Percentiles rank a stretch among this genome's conserved stretches.
These are phyloP conservation scores for Neonectria ditissima DNA, from an alignment of 2,329 filamentous ascomycete genomes.

Conservation along the genomic window DNA sequence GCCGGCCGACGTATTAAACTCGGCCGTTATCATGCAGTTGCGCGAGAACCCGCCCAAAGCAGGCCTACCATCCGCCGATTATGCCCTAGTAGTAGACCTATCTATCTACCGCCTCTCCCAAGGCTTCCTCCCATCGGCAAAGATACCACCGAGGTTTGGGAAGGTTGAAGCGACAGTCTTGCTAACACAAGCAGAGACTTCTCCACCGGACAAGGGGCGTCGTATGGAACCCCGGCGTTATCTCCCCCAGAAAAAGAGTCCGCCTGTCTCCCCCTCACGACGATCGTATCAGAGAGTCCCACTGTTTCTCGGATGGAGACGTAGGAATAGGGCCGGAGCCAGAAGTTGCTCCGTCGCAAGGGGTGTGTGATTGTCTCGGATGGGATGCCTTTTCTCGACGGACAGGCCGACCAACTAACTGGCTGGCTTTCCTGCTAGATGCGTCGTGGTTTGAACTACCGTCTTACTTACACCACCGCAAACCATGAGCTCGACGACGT, in stretches of 20 bases:
- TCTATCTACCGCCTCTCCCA: no score
- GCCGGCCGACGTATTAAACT: slow-evolving; percentile 11
- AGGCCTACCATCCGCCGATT: slow-evolving; percentile 5
- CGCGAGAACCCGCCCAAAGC: slow-evolving; percentile 1
- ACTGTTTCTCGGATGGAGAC: slow-evolving; percentile 1
- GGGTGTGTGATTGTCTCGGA: slow-evolving; percentile 12
- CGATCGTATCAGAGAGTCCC: slow-evolving; percentile 2
- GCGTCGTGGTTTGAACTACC: neutral
- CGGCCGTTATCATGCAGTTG: neutral
- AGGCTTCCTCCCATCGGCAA: no score
- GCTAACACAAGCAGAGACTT: neutral
- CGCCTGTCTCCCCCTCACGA: slow-evolving; percentile 8
- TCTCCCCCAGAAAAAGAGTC: slow-evolving; percentile 1
- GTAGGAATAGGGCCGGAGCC: slow-evolving; percentile 6
- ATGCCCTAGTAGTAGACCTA: no score
- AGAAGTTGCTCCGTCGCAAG: slow-evolving; percentile 4
- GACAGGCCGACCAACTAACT: no score
- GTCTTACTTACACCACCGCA: slow-evolving; percentile 6
- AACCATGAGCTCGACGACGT: slow-evolving; percentile 1
- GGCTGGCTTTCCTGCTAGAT: no score
- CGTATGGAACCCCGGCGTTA: slow-evolving; percentile 13
- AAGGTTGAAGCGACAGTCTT: slow-evolving; percentile 13
- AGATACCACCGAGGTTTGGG: slow-evolving; percentile 3
- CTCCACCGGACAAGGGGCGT: slow-evolving; percentile 20
- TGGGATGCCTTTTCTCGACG: slow-evolving; percentile 15